Evolutionary conservation across 352 stramenopile species (phyloP), one percentile per base, ranked within the genome.

Genomic region (Pythium volutum): DNA sequence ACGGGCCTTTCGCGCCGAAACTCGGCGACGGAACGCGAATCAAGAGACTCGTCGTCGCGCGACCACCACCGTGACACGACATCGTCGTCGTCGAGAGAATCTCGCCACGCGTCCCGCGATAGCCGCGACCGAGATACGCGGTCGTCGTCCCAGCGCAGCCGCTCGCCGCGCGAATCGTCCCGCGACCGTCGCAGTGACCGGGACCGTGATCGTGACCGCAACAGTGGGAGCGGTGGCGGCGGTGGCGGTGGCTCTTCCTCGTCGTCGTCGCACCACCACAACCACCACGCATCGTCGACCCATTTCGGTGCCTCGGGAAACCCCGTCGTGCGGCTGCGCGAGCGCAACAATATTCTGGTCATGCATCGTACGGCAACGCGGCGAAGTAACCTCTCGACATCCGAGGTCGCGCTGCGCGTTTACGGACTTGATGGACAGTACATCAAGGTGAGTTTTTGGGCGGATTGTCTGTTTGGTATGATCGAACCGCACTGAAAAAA

Each of bases 331-430:
- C 69, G 84, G 1, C 69, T 91, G 10, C 79, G 81, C 5, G 81
- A 91, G 57, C 62, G 82, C 9, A 87, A 88, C 45, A 88, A 91
- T 54, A 73, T 93, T 41, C 64, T 93, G 36, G 63, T 78, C 14
- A 93, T 93, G 84, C 84, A 93, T 39, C 78, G 81, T 18, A 84
- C 78, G 3, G 76, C 74, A 5, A 72, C 55, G 14, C 67, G 82
- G 14, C 67, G 79, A 22, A 64, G 73, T 34, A 81, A 75, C 23
- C 46, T 91, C 52, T 69, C 82, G 22, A 69, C 71, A 0, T 50
- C 62, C 0, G 82, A 91, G n/a, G 62, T 75, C 10, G 84, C 84
- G 4, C 59, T 73, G 25, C 73, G 79, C 14, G 71, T 91, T 16
- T 72, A 90, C 25, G 84, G 84, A 15, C 72, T 93, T 49, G 82